Conservation (phyloP, 441 rosid genomes). For the Croton setiger region DNA sequence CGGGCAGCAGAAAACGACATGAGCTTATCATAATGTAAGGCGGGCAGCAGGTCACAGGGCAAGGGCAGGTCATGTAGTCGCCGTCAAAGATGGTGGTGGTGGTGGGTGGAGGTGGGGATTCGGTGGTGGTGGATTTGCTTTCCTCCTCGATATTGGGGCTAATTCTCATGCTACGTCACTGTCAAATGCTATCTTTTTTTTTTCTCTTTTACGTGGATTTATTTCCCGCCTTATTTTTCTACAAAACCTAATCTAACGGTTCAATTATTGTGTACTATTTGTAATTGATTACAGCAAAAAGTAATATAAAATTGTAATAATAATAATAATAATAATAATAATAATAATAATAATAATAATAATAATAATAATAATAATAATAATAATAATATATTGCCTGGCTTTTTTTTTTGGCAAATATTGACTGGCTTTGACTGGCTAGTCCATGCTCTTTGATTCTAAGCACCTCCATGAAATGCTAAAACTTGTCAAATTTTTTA, state of each 20-base stretch:
- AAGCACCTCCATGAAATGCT: too few species aligned
- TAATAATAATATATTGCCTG: not conserved
- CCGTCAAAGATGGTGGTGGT: too few species aligned
- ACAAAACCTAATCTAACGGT: constrained; percentile 5
- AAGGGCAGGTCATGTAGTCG: constrained; percentile 29
- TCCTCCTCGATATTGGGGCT: constrained; percentile 33
- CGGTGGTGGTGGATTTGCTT: not conserved
- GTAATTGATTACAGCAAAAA: not conserved
- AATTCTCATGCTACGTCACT: constrained; percentile 18
- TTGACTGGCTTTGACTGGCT: not conserved
- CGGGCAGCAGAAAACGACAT: constrained; percentile 43
- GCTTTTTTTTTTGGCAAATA: not conserved
- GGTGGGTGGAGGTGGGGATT: too few species aligned
- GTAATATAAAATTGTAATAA: too few species aligned
- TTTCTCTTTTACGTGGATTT: not conserved
- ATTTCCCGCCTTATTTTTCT: constrained; percentile 10
- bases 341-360: too few species aligned
- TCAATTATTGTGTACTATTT: not conserved
- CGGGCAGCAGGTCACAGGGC: constrained; percentile 22
- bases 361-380: too few species aligned
- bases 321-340: too few species aligned
- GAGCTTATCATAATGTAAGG: not conserved
- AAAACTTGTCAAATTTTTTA: too few species aligned
- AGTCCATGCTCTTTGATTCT: too few species aligned
- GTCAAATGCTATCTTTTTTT: too few species aligned